phyloP scores from a whole-genome alignment of 129 eudicot genomes.

The Arctium lappa region DNA sequence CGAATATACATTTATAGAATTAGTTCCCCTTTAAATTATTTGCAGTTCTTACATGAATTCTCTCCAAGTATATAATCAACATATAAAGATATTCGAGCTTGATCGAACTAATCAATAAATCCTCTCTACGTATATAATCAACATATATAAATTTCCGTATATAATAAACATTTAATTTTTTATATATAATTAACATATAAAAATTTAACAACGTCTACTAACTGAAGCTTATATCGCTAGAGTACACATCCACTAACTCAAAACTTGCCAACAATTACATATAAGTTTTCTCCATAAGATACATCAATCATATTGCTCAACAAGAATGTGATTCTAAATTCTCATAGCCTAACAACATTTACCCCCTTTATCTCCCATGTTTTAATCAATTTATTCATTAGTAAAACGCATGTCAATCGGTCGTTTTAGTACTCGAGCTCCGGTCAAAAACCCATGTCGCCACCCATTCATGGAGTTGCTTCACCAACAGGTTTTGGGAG shows the following conservation, averaged over 20 bases:
- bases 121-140: too few species aligned
- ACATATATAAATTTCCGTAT: too few species aligned
- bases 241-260: neutral
- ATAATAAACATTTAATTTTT: too few species aligned
- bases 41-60: too few species aligned
- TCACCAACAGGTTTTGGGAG: constrained; percentile 49
- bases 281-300: neutral
- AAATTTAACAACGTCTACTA: too few species aligned
- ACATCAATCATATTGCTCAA: neutral
- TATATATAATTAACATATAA: too few species aligned
- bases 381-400: neutral
- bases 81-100: too few species aligned
- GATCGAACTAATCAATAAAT: too few species aligned
- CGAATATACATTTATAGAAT: too few species aligned
- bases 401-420: neutral
- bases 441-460: constrained; percentile 54
- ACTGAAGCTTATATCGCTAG: neutral
- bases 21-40: too few species aligned
- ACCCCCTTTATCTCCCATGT: too few species aligned
- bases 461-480: constrained; percentile 54
- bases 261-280: neutral
- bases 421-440: neutral
- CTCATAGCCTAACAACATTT: neutral
- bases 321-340: neutral
- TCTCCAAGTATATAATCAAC: too few species aligned